phyloP scores from a whole-genome alignment of 257 asterid species.

The Ocimum tenuiflorum region DNA sequence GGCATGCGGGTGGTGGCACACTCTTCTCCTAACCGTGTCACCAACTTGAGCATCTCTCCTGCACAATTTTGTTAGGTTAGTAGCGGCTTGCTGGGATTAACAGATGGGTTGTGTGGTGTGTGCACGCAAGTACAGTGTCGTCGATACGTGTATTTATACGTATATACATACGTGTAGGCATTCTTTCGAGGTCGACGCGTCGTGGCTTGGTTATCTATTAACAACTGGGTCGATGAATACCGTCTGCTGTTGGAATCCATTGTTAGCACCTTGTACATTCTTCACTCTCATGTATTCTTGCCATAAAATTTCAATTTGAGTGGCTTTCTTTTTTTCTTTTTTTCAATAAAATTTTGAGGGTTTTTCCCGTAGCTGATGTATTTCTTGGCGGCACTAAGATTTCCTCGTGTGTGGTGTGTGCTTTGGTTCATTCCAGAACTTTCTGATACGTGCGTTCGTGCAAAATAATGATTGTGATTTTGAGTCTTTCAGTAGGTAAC shows the following conservation, averaged over 20 bases:
- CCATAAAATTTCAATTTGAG: not conserved
- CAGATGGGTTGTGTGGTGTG: constrained; percentile 13
- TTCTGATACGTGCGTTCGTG: too few species aligned
- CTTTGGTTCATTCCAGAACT: too few species aligned
- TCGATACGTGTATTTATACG: not conserved
- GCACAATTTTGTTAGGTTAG: constrained; percentile 72
- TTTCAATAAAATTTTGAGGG: too few species aligned
- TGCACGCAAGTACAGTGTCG: too few species aligned
- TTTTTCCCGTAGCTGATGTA: too few species aligned
- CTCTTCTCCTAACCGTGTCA: constrained; percentile 69
- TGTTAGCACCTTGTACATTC: constrained; percentile 25
- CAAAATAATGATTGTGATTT: too few species aligned
- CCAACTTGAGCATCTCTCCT: constrained; percentile 32
- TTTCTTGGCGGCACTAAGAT: too few species aligned
- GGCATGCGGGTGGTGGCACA: constrained; percentile 99
- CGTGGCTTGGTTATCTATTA: constrained; percentile 19
- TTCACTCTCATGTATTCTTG: not conserved
- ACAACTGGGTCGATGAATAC: constrained; percentile 18
- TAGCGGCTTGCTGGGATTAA: constrained; percentile 1
- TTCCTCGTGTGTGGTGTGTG: too few species aligned
- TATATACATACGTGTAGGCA: not conserved
- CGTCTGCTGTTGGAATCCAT: constrained; percentile 10
- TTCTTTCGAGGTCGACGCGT: constrained; percentile 12
- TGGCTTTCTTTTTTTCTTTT: too few species aligned
- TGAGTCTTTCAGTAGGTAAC: too few species aligned